Evolutionary conservation across 2,329 filamentous ascomycete species (phyloP).

Genomic region (Colletotrichum sojae): DNA sequence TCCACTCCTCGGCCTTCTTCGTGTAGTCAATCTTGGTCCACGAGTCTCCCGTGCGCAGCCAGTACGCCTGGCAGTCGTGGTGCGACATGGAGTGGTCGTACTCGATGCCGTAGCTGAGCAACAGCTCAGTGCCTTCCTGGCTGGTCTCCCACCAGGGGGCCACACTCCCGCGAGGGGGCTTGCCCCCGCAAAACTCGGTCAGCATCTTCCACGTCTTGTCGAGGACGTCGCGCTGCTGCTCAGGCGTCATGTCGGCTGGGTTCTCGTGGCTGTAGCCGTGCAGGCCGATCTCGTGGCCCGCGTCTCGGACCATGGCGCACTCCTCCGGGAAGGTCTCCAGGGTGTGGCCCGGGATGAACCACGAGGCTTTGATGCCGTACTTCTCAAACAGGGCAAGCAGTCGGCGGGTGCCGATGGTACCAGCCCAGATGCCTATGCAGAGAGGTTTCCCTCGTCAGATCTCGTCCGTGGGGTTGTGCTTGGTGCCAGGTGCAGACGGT

Average conservation of each 20-base stretch:
- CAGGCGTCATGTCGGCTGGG: slow-evolving; percentile 77
- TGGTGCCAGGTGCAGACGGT: neutral
- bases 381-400: slow-evolving; percentile 81
- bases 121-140: slow-evolving; percentile 75
- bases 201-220: slow-evolving; percentile 81
- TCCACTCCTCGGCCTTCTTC: slow-evolving; percentile 74
- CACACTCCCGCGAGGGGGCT: slow-evolving; percentile 79
- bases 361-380: slow-evolving; percentile 77
- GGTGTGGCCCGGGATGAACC: slow-evolving; percentile 64
- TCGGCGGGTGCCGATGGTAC: slow-evolving; percentile 74
- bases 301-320: slow-evolving; percentile 59
- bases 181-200: slow-evolving; percentile 76
- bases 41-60: slow-evolving; percentile 72
- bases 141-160: slow-evolving; percentile 83
- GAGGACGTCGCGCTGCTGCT: slow-evolving; percentile 83
- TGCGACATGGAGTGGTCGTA: slow-evolving; percentile 79
- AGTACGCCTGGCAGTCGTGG: slow-evolving; percentile 76
- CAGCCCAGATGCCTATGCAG: slow-evolving; percentile 72
- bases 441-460: neutral
- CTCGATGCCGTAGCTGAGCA: slow-evolving; percentile 77
- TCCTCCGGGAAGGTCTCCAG: slow-evolving; percentile 65
- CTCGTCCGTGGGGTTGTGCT: neutral
- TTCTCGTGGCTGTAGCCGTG: slow-evolving; percentile 85
- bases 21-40: slow-evolving; percentile 79
- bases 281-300: slow-evolving; percentile 64